Conservation (phyloP, 768 basidiomycete genomes). For the Glaciozyma martinii region DNA sequence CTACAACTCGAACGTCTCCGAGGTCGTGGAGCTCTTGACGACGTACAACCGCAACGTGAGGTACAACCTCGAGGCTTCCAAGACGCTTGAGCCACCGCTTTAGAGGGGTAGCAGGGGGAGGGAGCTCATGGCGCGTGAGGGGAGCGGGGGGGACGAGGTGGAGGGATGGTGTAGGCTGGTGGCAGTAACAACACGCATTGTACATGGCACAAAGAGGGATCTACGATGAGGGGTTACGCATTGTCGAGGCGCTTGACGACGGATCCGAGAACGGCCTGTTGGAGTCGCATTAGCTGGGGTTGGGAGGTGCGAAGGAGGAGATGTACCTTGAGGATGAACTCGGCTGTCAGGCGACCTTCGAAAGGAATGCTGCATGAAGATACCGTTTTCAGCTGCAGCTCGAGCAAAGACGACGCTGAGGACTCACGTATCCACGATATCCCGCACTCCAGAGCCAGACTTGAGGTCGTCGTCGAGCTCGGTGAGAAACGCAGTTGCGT, state of each 20-base stretch:
- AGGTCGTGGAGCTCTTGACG: constrained; percentile 30
- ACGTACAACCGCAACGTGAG: constrained; percentile 33
- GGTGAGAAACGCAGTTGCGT: constrained; percentile 20
- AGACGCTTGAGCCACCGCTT: neutral
- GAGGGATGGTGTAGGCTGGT: neutral
- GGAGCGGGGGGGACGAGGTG: neutral
- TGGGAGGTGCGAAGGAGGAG: neutral
- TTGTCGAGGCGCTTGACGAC: neutral
- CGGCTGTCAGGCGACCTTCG: constrained; percentile 3
- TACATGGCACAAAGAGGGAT: too few species aligned
- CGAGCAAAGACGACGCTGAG: too few species aligned
- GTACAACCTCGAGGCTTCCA: neutral
- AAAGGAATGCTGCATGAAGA: constrained; percentile 1
- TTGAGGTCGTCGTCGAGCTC: constrained; percentile 31
- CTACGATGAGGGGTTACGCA: neutral
- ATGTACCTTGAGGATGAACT: constrained; percentile 20
- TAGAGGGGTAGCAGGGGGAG: too few species aligned
- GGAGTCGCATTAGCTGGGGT: neutral
- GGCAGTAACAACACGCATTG: too few species aligned
- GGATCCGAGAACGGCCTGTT: neutral
- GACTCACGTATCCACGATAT: constrained; percentile 20
- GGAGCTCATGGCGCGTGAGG: too few species aligned
- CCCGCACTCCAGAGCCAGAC: constrained; percentile 20
- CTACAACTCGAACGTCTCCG: constrained; percentile 27
- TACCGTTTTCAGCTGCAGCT: neutral